Evolutionary conservation across 1,284 basidiomycete genomes (phyloP).

Genomic region (Ceratobasidium sp.): DNA sequence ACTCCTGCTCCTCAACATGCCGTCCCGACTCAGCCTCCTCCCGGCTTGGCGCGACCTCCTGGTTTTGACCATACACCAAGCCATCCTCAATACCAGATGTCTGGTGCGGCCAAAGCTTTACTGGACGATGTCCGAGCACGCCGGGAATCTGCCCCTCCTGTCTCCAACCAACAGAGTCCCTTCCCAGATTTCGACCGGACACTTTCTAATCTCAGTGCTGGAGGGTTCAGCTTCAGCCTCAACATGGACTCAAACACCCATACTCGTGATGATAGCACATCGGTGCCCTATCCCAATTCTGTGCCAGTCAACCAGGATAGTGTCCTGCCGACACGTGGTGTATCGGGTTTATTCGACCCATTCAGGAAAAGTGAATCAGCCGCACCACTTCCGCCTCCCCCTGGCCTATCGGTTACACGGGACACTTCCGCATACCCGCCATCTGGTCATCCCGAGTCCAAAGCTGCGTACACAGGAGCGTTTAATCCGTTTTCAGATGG

Average conservation of each 20-base stretch:
- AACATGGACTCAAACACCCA: conserved; percentile 62
- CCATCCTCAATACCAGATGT: conserved; percentile 75
- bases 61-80: conserved; percentile 43
- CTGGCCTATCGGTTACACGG: conserved; percentile 39
- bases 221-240: conserved; percentile 81
- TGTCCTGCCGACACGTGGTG: conserved; percentile 51
- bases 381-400: conserved; percentile 53
- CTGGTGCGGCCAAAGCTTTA: conserved; percentile 80
- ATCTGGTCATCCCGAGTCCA: not conserved
- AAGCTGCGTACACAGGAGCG: conserved; percentile 42
- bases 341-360: conserved; percentile 57
- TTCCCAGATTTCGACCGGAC: conserved; percentile 91
- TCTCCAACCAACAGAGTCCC: conserved; percentile 65
- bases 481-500: conserved; percentile 77
- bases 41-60: conserved; percentile 54
- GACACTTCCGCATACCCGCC: conserved; percentile 4
- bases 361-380: conserved; percentile 48
- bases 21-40: conserved; percentile 46
- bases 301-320: conserved; percentile 9
- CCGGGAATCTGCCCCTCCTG: conserved; percentile 63
- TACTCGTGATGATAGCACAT: not conserved
- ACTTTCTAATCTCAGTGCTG: conserved; percentile 69
- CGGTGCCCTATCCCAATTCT: conserved; percentile 9
- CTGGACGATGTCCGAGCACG: conserved; percentile 83
- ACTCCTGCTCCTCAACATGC: conserved; percentile 28